Base-by-base conservation (phyloP, 148 eudicot species). In the Suaeda aralocaspica region DNA sequence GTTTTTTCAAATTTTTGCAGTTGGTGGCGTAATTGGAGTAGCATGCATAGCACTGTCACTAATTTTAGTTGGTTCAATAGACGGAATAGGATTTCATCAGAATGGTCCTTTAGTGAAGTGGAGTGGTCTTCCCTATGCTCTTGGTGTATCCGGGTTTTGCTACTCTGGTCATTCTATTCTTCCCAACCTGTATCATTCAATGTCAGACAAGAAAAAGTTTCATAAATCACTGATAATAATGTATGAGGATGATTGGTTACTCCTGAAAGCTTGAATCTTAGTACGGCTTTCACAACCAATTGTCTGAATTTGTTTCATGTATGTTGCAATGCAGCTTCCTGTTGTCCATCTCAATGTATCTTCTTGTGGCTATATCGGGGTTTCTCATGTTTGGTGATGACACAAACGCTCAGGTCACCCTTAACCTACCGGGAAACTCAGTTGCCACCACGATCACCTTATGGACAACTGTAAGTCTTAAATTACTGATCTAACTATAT, bases 101-200 rank as follows among this genome's bases (percentile, higher is more conserved):
- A 78, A 77, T 9, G 88, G 92, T 11, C 81, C 83, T 48, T 29
- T 84, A 11, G 84, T 93, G 49, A 90, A 84, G 46, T 90, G 83
- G 88, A 82, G 74, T 22, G 92, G 96, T 28, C 75, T 90, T 61
- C 94, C 98, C 28, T 90, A 88, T 61, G 86, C 94, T n/a, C 77
- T 88, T 76, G 98, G 98, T 50, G 86, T 90, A 30, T 90, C 75
- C 44, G 98, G 96, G 0, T 90, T 82, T 77, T 90, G 96, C 77
- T 92, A 78, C 26, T 86, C 96, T 0, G 96, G 98, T 50, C 96
- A 88, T 67, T 76, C 92, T 24, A 88, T 90, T 28, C 89, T 92
- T 64, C 96, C 96, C 25, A 92, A 92, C 70, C 82, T 92, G 7
- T 92, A 92, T 71, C 94, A 92, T 59, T 92, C 96, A 33, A 92